A percentile compares a stretch with the other conserved stretches of the same genome.
Evolutionary conservation across 192 early-diverging fungal genomes (phyloP).

Genomic region (Lobulomyces angularis): DNA sequence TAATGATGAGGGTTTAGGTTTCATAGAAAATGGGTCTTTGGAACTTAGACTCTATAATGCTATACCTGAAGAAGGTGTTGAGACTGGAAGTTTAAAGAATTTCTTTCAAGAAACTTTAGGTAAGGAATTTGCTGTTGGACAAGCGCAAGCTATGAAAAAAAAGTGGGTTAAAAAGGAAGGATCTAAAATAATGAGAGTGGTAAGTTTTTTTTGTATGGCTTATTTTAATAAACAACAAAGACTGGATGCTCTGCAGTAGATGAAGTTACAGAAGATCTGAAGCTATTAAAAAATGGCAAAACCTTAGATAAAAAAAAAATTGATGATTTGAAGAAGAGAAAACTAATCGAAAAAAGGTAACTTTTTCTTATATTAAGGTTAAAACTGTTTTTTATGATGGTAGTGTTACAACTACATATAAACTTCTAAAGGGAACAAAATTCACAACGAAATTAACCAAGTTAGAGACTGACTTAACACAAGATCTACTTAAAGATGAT

Average conservation of each 20-base stretch:
- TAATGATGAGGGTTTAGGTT: constrained; percentile 77
- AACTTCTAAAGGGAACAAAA: constrained; percentile 70
- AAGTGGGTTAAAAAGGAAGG: constrained; percentile 89
- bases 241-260: constrained; percentile 35
- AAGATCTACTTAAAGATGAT: constrained; percentile 74
- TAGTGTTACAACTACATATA: constrained; percentile 69
- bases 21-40: constrained; percentile 77
- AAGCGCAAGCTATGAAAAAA: constrained; percentile 91
- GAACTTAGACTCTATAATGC: constrained; percentile 86
- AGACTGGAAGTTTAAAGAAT: background rate
- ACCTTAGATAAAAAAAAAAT: constrained; percentile 55
- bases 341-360: constrained; percentile 28
- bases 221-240: background rate
- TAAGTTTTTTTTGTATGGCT: background rate
- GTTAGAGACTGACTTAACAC: constrained; percentile 88
- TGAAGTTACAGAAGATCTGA: constrained; percentile 49
- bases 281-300: constrained; percentile 67
- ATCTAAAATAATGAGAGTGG: constrained; percentile 53
- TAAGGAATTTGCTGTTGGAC: constrained; percentile 73
- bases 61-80: constrained; percentile 61
- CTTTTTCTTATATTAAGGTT: background rate
- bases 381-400: constrained; percentile 15
- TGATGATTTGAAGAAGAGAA: constrained; percentile 29
- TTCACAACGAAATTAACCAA: constrained; percentile 79
- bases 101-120: constrained; percentile 37